Evolutionary conservation across 768 basidiomycete genomes (phyloP).

Genomic region (Pisolithus microcarpus): DNA sequence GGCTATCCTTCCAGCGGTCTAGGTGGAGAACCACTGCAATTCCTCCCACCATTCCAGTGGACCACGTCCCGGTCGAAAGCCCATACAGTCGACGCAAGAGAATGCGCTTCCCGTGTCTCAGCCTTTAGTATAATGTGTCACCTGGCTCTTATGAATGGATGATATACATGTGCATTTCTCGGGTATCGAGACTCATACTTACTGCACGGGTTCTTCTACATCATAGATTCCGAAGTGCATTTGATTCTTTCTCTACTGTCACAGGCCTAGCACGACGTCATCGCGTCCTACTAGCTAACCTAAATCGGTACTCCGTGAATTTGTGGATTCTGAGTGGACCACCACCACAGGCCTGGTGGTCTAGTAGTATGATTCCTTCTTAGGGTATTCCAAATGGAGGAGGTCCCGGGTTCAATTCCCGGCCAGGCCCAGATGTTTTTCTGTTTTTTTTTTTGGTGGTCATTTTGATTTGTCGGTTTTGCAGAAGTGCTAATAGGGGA

Average conservation of each 20-base stretch:
- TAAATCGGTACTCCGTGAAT: neutral
- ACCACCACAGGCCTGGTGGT: slow-evolving; percentile 27
- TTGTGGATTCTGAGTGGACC: neutral
- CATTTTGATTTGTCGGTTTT: neutral
- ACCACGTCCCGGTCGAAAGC: slow-evolving; percentile 16
- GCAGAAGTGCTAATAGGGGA: no score
- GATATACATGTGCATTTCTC: no score
- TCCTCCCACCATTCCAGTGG: slow-evolving; percentile 10
- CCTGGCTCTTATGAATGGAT: no score
- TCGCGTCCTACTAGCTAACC: no score
- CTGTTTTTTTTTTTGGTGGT: neutral
- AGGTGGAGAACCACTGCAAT: slow-evolving; percentile 17
- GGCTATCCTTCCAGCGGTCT: slow-evolving; percentile 22
- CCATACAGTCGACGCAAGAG: slow-evolving; percentile 22
- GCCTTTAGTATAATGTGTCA: slow-evolving; percentile 12
- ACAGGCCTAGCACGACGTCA: neutral
- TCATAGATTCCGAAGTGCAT: no score
- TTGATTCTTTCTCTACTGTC: no score
- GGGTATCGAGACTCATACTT: no score
- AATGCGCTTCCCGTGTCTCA: slow-evolving; percentile 25
- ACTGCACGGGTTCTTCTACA: no score
- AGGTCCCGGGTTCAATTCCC: slow-evolving; percentile 81
- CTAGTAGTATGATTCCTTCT: slow-evolving; percentile 38
- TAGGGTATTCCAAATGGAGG: slow-evolving; percentile 36
- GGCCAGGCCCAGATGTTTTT: slow-evolving; percentile 46